phyloP scores from a whole-genome alignment of 305 asterid genomes.

The Rubia balearica region DNA sequence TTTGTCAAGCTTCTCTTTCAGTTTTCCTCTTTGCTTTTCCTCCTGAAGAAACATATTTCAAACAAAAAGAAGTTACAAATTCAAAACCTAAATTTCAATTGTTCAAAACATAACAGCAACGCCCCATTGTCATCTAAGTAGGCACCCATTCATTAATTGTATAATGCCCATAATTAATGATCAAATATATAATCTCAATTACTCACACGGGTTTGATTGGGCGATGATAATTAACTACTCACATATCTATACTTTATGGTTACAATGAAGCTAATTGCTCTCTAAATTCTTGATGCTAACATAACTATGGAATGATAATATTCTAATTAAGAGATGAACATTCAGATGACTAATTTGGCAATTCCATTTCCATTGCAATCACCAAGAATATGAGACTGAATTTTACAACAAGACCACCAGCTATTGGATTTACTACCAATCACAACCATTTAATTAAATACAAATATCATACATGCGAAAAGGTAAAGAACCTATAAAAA shows the following conservation, averaged over 20 bases:
- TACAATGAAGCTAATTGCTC: not conserved
- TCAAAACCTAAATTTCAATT: not conserved
- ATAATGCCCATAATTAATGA: not conserved
- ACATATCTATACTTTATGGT: not conserved
- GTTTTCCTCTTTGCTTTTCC: conserved; percentile 67
- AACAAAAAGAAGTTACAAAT: not conserved
- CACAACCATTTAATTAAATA: not conserved
- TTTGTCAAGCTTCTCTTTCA: conserved; percentile 79
- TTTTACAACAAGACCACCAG: not conserved
- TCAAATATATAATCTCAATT: not conserved
- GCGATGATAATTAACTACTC: not conserved
- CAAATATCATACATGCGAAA: not conserved
- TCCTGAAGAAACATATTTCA: conserved; percentile 29
- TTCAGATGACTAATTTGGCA: not conserved
- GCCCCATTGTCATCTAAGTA: not conserved
- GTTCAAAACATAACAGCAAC: not conserved
- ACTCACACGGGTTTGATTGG: not conserved
- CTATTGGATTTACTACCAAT: not conserved
- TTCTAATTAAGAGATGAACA: not conserved
- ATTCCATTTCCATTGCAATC: not conserved
- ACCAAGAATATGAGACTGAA: not conserved
- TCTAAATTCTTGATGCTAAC: not conserved
- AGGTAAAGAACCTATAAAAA: not conserved
- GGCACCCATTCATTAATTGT: not conserved
- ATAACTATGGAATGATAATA: not conserved